Evolutionary conservation across 441 rosid species (phyloP), one percentile per base, ranked within the genome.

Genomic region (Sinapis alba): DNA sequence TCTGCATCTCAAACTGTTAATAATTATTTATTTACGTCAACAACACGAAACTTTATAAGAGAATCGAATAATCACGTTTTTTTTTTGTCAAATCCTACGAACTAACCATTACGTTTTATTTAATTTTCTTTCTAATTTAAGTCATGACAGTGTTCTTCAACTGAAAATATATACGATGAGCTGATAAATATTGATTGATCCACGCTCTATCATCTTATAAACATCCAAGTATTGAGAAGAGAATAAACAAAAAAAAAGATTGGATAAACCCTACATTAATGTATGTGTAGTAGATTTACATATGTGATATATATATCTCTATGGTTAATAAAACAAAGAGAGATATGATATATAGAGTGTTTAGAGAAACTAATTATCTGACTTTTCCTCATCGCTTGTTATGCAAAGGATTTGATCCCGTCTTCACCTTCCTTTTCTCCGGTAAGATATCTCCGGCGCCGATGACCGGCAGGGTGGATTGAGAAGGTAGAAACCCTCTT

Each of bases 1-100:
- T 82, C 79, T 89, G 90, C 96, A 91, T 91, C 70, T 89, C 93
- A n/a, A n/a, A n/a, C n/a, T n/a, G n/a, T n/a, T n/a, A 18, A 26
- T 1, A 9, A 9, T 50, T 47, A 3, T 11, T 11, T 3, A 21
- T 24, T 36, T 34, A 3, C 13, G 63, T 38, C 16, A 61, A 51
- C 38, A 64, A 20, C 24, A 64, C 8, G 16, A 38, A 13, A 27
- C 27, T 58, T 69, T 12, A 58, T 34, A 43, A 59, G 10, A 20
- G 32, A 26, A 58, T 24, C n/a, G 19, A n/a, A 3, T 27, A 64
- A 53, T 54, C 7, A 36, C 43, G 43, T 10, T 21, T 54, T n/a
- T 10, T 21, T 54, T n/a, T n/a, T 1, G 19, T 15, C 51, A 41
- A 43, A n/a, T 53, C 47, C 15, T 15, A 38, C 47, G n/a, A 38